phyloP scores from a whole-genome alignment of 805 yeast genomes.

The Suhomyces kilbournensis region DNA sequence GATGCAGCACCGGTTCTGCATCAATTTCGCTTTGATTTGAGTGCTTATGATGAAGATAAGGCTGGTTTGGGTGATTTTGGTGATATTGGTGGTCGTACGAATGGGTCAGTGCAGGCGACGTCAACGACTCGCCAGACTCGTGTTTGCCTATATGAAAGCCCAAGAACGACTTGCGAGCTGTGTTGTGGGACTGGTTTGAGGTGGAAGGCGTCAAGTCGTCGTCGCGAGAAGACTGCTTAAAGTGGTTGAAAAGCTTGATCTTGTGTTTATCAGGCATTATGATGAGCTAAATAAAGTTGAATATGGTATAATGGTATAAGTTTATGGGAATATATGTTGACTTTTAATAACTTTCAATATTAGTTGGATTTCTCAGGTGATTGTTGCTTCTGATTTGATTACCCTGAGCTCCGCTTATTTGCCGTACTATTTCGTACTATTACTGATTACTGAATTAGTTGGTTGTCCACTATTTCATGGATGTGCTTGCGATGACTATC shows the following conservation, averaged over 20 bases:
- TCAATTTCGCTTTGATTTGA: conserved; percentile 6
- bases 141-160: conserved; percentile 43
- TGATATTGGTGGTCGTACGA: conserved; percentile 21
- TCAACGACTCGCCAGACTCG: conserved; percentile 36
- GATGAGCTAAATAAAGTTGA: background rate
- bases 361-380: background rate
- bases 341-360: too few relatives aligned
- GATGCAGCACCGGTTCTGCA: background rate
- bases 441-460: background rate
- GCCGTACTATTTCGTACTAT: background rate
- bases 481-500: background rate
- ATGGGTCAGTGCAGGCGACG: conserved; percentile 36
- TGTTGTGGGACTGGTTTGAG: conserved; percentile 25
- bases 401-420: background rate
- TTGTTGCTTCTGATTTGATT: background rate
- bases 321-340: background rate
- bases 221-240: conserved; percentile 25
- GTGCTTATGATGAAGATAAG: background rate
- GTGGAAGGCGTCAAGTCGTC: conserved; percentile 28
- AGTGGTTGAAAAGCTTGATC: conserved; percentile 39
- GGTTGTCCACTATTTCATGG: background rate
- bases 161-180: conserved; percentile 27
- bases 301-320: background rate
- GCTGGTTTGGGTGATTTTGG: background rate
- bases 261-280: conserved; percentile 45